phyloP scores from a whole-genome alignment of 129 eudicot genomes.

The carrot (Daucus carota) region DH1_v3.0 NC_030382.2:42145001-42145500 shows the following conservation, averaged over 20 bases:
- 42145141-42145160: not conserved
- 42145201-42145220: not conserved
- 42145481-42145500: too few species aligned
- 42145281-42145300: not conserved
- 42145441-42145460: too few species aligned
- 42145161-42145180: too few species aligned
- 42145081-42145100: not conserved
- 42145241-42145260: not conserved
- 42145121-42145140: not conserved
- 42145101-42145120: not conserved
- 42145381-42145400: too few species aligned
- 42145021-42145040: not conserved
- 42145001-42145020: not conserved
- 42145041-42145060: not conserved
- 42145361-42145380: too few species aligned
- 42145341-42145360: too few species aligned
- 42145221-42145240: not conserved
- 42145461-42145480: too few species aligned
- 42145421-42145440: too few species aligned
- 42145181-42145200: not conserved
- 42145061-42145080: constrained; percentile 1
- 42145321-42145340: not conserved
- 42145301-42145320: not conserved
- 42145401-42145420: too few species aligned
- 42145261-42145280: not conserved